Percentiles rank a stretch among this genome's conserved stretches.
Evolutionary conservation across 2,329 filamentous ascomycete species (phyloP).

Genomic region (Exserohilum rostratum): DNA sequence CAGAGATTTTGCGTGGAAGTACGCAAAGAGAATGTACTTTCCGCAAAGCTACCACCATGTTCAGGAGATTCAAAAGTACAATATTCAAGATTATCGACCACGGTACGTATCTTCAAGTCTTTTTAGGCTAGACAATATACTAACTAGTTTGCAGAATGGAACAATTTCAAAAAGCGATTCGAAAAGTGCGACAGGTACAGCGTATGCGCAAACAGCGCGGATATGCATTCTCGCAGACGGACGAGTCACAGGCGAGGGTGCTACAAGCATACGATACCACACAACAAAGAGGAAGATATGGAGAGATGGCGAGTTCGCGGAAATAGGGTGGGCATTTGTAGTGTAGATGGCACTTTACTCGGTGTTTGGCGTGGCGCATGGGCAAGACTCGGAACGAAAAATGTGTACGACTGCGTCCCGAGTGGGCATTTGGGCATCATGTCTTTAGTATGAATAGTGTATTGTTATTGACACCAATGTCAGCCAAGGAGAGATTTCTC

Average conservation of each 20-base stretch:
- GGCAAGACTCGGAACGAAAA: neutral
- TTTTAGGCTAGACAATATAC: neutral
- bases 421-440: constrained; percentile 1
- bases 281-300: constrained; percentile 85
- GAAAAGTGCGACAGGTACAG: constrained; percentile 97
- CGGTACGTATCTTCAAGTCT: constrained; percentile 64
- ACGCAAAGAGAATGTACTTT: constrained; percentile 94
- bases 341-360: constrained; percentile 1
- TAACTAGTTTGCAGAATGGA: constrained; percentile 73
- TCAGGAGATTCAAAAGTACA: constrained; percentile 99
- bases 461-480: constrained; percentile 10
- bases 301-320: constrained; percentile 81
- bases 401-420: constrained; percentile 1
- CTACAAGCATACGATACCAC: constrained; percentile 98
- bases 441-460: constrained; percentile 9
- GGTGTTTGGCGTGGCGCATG: constrained; percentile 7
- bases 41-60: constrained; percentile 97
- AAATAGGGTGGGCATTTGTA: constrained; percentile 19
- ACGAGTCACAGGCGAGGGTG: constrained; percentile 93
- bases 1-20: constrained; percentile 96
- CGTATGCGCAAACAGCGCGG: constrained; percentile 99
- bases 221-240: constrained; percentile 96
- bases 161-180: constrained; percentile 99
- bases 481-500: neutral
- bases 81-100: constrained; percentile 97